Evolutionary conservation across 345 rosid genomes (phyloP), one percentile per base, ranked within the genome.

Genomic region (Streptanthus diversifolius): DNA sequence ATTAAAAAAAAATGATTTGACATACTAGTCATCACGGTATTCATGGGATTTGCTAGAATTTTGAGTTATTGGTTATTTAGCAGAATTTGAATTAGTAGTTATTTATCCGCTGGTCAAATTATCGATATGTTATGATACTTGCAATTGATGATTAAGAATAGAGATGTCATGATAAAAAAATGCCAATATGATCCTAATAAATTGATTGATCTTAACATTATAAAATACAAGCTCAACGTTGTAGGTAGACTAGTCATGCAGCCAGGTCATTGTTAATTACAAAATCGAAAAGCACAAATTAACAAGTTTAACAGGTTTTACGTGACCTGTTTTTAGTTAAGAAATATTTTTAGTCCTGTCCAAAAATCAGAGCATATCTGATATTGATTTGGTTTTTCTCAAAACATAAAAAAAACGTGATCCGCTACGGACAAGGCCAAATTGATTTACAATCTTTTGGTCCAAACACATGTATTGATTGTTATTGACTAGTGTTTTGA

Each of bases 61-160:
- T 25, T 22, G 22, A 54, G 8, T 35, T 3, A 49, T n/a, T 66
- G 32, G 30, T 49, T 21, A 21, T 27, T 30, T 63, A 30, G 7
- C 32, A 13, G 66, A 41, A 61, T 24, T 24, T 61, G 66, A 40
- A 41, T 25, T 41, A n/a, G n/a, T 41, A n/a, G 55, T 30, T 14
- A 63, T 36, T 58, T 22, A 19, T 14, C 63, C 32, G 41, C 29
- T 68, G 63, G 36, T 57, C 66, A 57, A 40, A 27, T 61, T n/a
- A 61, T 61, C 32, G 19, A 40, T 62, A 30, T 25, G 67, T 17
- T 41, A 24, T 10, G 10, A 5, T 44, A 44, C 27, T 29, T 63
- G 68, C 59, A 59, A 19, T 2, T 30, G 29, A 62, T 52, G 76
- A 72, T 62, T 72, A 62, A 29, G 25, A 29, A 19, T 39, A 40